Percentiles rank a stretch among this genome's conserved stretches.
phyloP scores from a whole-genome alignment of 2,329 filamentous ascomycete genomes.

The Zymoseptoria brevis region DNA sequence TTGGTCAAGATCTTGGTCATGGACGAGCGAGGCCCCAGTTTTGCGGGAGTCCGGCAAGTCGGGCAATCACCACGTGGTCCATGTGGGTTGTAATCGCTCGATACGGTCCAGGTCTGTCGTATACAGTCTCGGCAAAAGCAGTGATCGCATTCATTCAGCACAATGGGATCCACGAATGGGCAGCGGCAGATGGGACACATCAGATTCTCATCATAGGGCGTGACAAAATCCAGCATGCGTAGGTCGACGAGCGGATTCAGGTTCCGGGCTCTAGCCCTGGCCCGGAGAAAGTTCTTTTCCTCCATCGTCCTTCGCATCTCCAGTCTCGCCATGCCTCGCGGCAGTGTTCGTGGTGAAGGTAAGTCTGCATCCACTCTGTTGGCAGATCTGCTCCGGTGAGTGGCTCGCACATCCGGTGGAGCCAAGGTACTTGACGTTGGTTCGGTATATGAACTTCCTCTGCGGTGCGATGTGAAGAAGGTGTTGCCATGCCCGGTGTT shows the following conservation, averaged over 20 bases:
- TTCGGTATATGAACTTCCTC: conserved; percentile 8
- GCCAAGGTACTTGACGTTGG: not conserved
- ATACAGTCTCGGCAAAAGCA: conserved; percentile 56
- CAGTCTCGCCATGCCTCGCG: conserved; percentile 24
- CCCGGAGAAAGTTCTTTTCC: conserved; percentile 23
- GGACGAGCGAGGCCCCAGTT: conserved; percentile 30
- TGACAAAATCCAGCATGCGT: conserved; percentile 50
- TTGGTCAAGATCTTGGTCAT: conserved; percentile 49
- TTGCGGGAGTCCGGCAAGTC: conserved; percentile 45
- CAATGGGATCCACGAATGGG: conserved; percentile 52
- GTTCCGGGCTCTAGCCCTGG: conserved; percentile 21
- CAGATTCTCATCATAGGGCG: conserved; percentile 50
- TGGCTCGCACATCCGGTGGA: conserved; percentile 2
- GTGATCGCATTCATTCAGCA: conserved; percentile 52
- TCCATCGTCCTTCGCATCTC: conserved; percentile 28
- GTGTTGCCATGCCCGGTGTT: conserved; percentile 5
- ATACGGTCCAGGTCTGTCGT: conserved; percentile 38
- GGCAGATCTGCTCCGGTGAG: conserved; percentile 12
- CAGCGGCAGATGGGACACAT: conserved; percentile 59
- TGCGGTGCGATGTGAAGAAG: conserved; percentile 6
- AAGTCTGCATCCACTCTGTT: not conserved
- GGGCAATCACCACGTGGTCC: conserved; percentile 42
- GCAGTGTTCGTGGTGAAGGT: conserved; percentile 1
- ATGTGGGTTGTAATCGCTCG: conserved; percentile 25
- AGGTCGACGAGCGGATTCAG: conserved; percentile 43